A percentile compares a stretch with the other conserved stretches of the same genome.
These are phyloP conservation scores for Penicillium maclennaniae DNA, from an alignment of 495 filamentous ascomycete species.

Conservation along the genomic window DNA sequence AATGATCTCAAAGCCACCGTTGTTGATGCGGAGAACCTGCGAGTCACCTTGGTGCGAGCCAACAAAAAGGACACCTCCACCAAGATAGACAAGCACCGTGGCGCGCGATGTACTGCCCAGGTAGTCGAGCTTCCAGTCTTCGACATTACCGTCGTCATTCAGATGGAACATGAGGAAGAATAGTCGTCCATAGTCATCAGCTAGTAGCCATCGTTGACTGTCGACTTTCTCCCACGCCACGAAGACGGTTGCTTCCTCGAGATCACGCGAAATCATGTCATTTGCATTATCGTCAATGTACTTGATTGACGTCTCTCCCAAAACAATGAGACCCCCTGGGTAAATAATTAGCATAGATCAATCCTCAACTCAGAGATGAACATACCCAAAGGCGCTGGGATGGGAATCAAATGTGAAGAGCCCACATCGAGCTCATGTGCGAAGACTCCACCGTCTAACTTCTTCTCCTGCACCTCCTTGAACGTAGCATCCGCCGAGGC, in stretches of 20 bases:
- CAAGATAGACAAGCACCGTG: slow-evolving; percentile 73
- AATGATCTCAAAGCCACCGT: slow-evolving; percentile 56
- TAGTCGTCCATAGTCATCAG: slow-evolving; percentile 82
- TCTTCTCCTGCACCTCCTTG: slow-evolving; percentile 41
- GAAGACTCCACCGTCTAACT: slow-evolving; percentile 29
- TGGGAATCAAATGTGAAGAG: slow-evolving; percentile 78
- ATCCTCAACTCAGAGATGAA: slow-evolving; percentile 2
- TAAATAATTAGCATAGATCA: slow-evolving; percentile 1
- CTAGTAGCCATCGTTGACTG: slow-evolving; percentile 73
- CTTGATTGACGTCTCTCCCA: slow-evolving; percentile 78
- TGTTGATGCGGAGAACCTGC: slow-evolving; percentile 66
- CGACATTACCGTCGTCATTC: slow-evolving; percentile 58
- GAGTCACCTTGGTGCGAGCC: slow-evolving; percentile 92
- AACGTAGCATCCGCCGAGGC: slow-evolving; percentile 50
- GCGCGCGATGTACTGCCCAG: slow-evolving; percentile 71
- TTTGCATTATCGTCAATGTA: slow-evolving; percentile 74
- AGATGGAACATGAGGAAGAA: slow-evolving; percentile 74
- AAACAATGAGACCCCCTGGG: slow-evolving; percentile 69
- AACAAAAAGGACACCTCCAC: slow-evolving; percentile 70
- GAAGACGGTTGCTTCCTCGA: slow-evolving; percentile 75
- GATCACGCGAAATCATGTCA: slow-evolving; percentile 52
- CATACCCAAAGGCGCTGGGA: slow-evolving; percentile 59
- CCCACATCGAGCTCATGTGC: slow-evolving; percentile 66
- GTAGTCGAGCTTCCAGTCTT: slow-evolving; percentile 60
- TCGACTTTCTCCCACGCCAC: slow-evolving; percentile 85